Base-by-base conservation (phyloP, 257 asterid species). In the Echium plantagineum region DNA sequence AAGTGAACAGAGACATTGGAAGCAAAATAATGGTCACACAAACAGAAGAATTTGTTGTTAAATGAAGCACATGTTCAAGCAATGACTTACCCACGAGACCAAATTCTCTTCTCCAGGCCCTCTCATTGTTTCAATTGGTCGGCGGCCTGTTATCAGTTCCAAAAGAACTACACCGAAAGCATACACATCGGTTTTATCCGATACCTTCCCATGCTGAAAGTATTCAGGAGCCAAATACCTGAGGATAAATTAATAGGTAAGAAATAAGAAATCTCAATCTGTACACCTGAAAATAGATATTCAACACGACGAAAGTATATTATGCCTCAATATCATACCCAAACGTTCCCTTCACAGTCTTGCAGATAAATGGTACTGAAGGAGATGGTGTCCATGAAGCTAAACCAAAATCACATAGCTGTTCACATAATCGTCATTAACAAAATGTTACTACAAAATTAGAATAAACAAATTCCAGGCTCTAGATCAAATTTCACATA, bases 361-460 rank as follows among this genome's bases (percentile, higher is more conserved):
- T 90, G 81, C 97, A 90, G 26, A 86, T 90, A 75, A 90, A 90
- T 26, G 95, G 95, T 2, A 84, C 81, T 5, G 95, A 90, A 18
- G 97, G 94, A 35, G 95, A 85, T 71, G 80, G 81, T 54, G 97
- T 90, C 97, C 95, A 90, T 26, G 94, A 76, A 24, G 97, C 97
- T 81, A 90, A 79, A 30, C 97, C 95, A 73, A 90, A 90, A 79
- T 86, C 97, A 61, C 97, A 86, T 72, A 86, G 62, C 95, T 90
- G 78, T 67, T 63, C 62, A 54, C 57, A 65, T 47, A 9, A 71
- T 59, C 2, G 26, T 6, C 21, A 19, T 17, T 61, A 59, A 58
- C 76, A 46, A 66, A 60, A 60, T 9, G 55, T 17, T 53, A 61
- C 22, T 26, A 19, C 17, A 9, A 57, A 9, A 66, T 22, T 17